phyloP scores from a whole-genome alignment of 164 flowering plant genomes.

The Buxus sempervirens region DNA sequence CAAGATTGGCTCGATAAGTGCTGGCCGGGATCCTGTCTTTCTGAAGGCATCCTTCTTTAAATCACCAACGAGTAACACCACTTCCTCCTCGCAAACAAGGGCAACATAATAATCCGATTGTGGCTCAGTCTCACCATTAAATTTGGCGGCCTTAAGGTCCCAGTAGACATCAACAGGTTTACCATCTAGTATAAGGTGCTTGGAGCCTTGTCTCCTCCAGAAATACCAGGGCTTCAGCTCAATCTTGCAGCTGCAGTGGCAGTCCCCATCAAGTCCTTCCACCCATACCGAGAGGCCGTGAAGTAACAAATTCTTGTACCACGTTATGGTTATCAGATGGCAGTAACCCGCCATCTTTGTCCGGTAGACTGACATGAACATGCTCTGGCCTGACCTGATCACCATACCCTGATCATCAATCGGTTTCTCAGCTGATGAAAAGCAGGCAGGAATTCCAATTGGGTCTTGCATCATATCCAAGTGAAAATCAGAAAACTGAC shows the following conservation, averaged over 20 bases:
- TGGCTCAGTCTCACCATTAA: slow-evolving; percentile 63
- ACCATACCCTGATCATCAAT: background rate
- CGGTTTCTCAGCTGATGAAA: background rate
- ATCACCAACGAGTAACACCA: slow-evolving; percentile 59
- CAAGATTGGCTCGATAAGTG: slow-evolving; percentile 51
- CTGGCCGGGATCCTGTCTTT: slow-evolving; percentile 54
- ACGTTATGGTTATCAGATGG: slow-evolving; percentile 59
- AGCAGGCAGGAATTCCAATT: background rate
- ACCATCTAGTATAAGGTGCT: slow-evolving; percentile 41
- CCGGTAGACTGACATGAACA: slow-evolving; percentile 10
- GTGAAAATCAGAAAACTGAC: background rate
- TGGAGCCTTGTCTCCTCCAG: slow-evolving; percentile 66
- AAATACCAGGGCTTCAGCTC: slow-evolving; percentile 76
- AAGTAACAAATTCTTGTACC: slow-evolving; percentile 69
- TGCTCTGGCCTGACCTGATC: background rate
- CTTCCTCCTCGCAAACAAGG: slow-evolving; percentile 57
- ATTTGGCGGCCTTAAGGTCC: slow-evolving; percentile 65
- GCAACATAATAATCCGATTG: slow-evolving; percentile 64
- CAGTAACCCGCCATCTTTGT: slow-evolving; percentile 44
- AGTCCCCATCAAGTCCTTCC: slow-evolving; percentile 37
- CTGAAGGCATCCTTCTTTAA: slow-evolving; percentile 62
- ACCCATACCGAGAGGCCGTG: slow-evolving; percentile 65
- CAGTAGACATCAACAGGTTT: slow-evolving; percentile 47
- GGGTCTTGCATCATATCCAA: background rate
- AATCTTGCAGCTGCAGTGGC: slow-evolving; percentile 48